A percentile compares a stretch with the other conserved stretches of the same genome.
Evolutionary conservation across 148 eudicot genomes (phyloP).

Genomic region (Salicornia ramosissima): DNA sequence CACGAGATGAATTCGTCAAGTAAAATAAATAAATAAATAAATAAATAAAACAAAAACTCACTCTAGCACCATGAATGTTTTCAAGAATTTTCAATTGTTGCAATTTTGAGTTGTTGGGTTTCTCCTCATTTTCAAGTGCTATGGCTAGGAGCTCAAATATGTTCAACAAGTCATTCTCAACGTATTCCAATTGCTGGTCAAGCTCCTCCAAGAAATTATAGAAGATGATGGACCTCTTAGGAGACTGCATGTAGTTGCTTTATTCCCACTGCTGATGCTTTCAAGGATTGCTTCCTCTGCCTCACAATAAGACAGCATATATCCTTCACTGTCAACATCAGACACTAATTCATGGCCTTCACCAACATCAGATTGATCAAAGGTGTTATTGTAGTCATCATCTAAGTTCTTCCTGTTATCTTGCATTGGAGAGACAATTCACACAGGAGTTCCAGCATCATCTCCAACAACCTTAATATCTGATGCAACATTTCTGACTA

Average conservation of each 20-base stretch:
- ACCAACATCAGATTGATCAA: constrained; percentile 12
- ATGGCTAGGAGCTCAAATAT: constrained; percentile 40
- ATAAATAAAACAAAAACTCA: constrained; percentile 45
- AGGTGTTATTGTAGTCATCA: constrained; percentile 20
- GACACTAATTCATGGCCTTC: constrained; percentile 26
- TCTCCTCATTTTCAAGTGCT: constrained; percentile 36
- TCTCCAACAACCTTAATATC: constrained; percentile 44
- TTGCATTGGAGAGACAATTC: constrained; percentile 57
- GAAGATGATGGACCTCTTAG: constrained; percentile 43
- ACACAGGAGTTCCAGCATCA: constrained; percentile 38
- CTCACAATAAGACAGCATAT: constrained; percentile 15
- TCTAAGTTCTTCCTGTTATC: constrained; percentile 24
- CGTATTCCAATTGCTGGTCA: constrained; percentile 45
- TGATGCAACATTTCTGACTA: constrained; percentile 50
- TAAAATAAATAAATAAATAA: too few species aligned
- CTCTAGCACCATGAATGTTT: constrained; percentile 45
- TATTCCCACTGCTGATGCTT: constrained; percentile 14
- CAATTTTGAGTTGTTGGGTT: constrained; percentile 34
- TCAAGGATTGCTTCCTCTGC: constrained; percentile 14
- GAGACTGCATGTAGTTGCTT: constrained; percentile 21
- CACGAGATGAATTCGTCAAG: background rate
- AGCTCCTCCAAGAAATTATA: constrained; percentile 49
- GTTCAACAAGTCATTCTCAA: constrained; percentile 52
- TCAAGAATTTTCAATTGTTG: constrained; percentile 52
- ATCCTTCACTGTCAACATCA: constrained; percentile 12